A percentile compares a stretch with the other conserved stretches of the same genome.
Conservation (phyloP, 2,329 filamentous ascomycete species). For the Pyrenochaeta sp. region DNA sequence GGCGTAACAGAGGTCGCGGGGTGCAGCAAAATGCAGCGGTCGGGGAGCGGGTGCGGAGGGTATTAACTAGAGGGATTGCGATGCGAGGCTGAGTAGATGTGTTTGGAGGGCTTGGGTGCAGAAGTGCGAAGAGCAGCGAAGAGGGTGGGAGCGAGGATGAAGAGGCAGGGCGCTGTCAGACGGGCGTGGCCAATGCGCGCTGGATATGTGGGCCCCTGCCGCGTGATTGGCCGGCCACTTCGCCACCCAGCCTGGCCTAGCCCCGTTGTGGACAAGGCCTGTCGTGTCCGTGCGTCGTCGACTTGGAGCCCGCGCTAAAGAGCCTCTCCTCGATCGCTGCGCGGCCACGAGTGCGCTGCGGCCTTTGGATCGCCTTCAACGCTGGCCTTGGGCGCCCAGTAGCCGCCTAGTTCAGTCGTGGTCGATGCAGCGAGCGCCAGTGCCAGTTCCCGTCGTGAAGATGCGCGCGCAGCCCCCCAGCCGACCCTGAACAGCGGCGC, state of each 20-base stretch:
- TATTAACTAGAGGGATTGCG: conserved; percentile 33
- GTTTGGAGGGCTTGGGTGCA: conserved; percentile 21
- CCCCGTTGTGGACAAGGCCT: conserved; percentile 4
- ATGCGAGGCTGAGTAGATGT: conserved; percentile 34
- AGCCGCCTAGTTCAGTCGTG: conserved; percentile 1
- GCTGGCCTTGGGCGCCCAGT: conserved; percentile 2
- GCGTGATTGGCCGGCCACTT: conserved; percentile 7
- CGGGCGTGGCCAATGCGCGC: conserved; percentile 11
- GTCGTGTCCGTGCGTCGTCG: not conserved
- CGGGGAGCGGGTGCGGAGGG: conserved; percentile 14
- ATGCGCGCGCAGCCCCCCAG: conserved; percentile 2
- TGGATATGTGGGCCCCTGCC: conserved; percentile 3
- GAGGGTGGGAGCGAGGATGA: conserved; percentile 15
- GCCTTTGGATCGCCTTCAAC: not conserved
- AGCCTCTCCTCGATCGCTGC: conserved; percentile 5
- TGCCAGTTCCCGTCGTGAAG: not conserved
- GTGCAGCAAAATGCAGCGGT: conserved; percentile 19
- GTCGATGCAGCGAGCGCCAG: not conserved
- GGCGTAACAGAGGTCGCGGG: conserved; percentile 12
- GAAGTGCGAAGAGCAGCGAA: conserved; percentile 23
- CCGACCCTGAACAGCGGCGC: conserved; percentile 23
- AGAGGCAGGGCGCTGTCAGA: conserved; percentile 15
- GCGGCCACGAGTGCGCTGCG: conserved; percentile 4
- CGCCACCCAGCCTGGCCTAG: conserved; percentile 13
- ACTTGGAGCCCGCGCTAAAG: conserved; percentile 3